These are phyloP conservation scores for Kodamaea hsintzibuensis DNA, from an alignment of 805 yeast genomes.

Conservation along the genomic window DNA sequence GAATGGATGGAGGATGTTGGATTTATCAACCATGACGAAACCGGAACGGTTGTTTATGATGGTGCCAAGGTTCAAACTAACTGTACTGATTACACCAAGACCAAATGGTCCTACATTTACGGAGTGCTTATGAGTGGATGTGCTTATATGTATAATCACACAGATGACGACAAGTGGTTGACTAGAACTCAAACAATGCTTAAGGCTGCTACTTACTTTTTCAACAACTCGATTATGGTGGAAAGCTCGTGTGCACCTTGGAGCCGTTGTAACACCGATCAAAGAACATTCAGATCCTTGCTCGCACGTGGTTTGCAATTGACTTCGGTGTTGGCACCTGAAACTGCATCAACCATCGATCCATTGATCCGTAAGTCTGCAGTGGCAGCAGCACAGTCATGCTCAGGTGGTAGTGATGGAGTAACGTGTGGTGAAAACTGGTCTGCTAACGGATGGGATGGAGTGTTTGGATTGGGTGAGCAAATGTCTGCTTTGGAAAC, in stretches of 20 bases:
- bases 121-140: conserved; percentile 67
- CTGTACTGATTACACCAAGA: conserved; percentile 50
- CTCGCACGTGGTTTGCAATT: conserved; percentile 63
- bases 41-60: conserved; percentile 43
- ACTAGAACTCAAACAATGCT: conserved; percentile 35
- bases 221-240: conserved; percentile 48
- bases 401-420: conserved; percentile 80
- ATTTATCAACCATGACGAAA: conserved; percentile 13
- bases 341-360: conserved; percentile 41
- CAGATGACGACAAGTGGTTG: conserved; percentile 49
- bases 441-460: conserved; percentile 63
- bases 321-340: conserved; percentile 57
- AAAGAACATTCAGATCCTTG: conserved; percentile 72
- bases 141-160: conserved; percentile 67
- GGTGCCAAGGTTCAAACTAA: conserved; percentile 55
- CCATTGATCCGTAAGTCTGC: conserved; percentile 53
- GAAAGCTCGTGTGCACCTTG: conserved; percentile 61
- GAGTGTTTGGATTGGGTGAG: conserved; percentile 72
- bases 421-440: conserved; percentile 80
- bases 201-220: conserved; percentile 41
- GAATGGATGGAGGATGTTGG: conserved; percentile 67
- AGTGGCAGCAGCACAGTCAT: conserved; percentile 65
- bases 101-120: conserved; percentile 71
- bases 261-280: conserved; percentile 67
- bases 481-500: conserved; percentile 74